Conservation (phyloP, 139 green algal species). For the Coccomyxa sp. region DNA sequence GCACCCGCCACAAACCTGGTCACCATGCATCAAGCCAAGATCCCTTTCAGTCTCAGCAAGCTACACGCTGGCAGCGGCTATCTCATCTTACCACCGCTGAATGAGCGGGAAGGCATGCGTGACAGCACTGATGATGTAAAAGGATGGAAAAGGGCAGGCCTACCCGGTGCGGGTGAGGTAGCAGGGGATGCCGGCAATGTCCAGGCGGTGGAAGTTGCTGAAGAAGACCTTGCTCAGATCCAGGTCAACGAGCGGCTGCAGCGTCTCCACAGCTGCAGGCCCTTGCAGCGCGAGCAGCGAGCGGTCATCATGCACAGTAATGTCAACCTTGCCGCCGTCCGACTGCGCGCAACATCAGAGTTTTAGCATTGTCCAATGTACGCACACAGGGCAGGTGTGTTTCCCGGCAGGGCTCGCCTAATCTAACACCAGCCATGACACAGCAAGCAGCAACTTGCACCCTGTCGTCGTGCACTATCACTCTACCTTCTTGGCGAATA, state of each 20-base stretch:
- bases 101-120: neutral
- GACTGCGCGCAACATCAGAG: no score
- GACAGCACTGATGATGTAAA: neutral
- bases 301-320: conserved; percentile 83
- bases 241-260: conserved; percentile 46
- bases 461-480: no score
- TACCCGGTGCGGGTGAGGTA: conserved; percentile 92
- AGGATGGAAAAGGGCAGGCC: neutral
- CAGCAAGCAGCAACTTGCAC: no score
- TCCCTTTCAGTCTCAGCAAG: no score
- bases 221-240: conserved; percentile 93
- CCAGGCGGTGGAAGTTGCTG: conserved; percentile 69
- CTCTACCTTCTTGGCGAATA: no score
- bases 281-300: conserved; percentile 91
- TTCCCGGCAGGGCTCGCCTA: no score
- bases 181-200: conserved; percentile 72
- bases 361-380: no score
- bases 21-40: no score
- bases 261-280: conserved; percentile 38
- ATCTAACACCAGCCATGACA: no score
- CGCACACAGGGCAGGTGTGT: no score
- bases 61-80: no score
- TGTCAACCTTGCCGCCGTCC: conserved; percentile 48
- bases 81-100: no score
- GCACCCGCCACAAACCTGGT: neutral